These are phyloP conservation scores for Akebia trifoliata DNA, from an alignment of 164 flowering plant genomes.

Conservation along the genomic window DNA sequence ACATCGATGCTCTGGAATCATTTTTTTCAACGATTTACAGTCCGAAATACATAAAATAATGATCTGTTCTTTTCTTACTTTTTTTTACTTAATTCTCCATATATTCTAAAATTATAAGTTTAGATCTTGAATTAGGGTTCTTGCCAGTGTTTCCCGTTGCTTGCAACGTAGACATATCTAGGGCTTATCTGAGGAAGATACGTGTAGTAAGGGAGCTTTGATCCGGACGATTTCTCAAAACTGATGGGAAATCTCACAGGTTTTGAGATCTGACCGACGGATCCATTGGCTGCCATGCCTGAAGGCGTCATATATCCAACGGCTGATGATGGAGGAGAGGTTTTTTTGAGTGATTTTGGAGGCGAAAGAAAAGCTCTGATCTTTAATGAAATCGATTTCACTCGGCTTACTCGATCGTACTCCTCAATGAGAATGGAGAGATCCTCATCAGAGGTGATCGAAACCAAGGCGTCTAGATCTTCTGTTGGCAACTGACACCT, in stretches of 20 bases:
- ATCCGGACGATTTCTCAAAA: conserved; percentile 23
- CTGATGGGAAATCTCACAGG: conserved; percentile 19
- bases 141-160: conserved; percentile 67
- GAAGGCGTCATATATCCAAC: conserved; percentile 8
- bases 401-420: conserved; percentile 35
- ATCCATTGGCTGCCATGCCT: conserved; percentile 6
- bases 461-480: conserved; percentile 69
- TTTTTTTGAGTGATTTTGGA: conserved; percentile 45
- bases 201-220: conserved; percentile 27
- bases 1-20: conserved; percentile 22
- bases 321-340: conserved; percentile 28
- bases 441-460: conserved; percentile 75
- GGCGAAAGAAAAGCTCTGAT: conserved; percentile 66
- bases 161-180: conserved; percentile 36
- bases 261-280: conserved; percentile 21
- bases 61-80: not conserved
- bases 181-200: conserved; percentile 30
- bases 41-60: too few species aligned
- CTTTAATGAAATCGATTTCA: conserved; percentile 34
- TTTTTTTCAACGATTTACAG: conserved; percentile 27
- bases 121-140: conserved; percentile 13
- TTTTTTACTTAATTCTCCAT: not conserved
- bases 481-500: conserved; percentile 80
- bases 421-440: conserved; percentile 70
- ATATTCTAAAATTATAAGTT: too few species aligned